These are phyloP conservation scores for Silene latifolia DNA, from an alignment of 148 eudicot species.

Conservation along the genomic window DNA sequence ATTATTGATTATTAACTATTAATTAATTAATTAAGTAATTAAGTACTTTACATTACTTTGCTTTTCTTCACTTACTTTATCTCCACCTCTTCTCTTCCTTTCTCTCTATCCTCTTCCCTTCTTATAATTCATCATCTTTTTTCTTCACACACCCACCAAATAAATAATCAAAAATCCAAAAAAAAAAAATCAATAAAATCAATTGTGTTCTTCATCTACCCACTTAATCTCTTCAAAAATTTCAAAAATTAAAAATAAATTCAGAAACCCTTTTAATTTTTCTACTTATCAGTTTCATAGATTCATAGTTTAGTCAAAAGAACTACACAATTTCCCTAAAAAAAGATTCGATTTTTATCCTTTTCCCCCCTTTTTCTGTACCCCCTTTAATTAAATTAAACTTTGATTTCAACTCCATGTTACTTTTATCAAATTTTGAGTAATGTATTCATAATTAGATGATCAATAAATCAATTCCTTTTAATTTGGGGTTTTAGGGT, in stretches of 20 bases:
- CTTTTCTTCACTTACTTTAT: background rate
- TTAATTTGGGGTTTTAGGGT: constrained; percentile 25
- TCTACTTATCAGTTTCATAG: constrained; percentile 6
- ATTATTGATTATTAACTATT: too few species aligned
- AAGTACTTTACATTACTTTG: background rate
- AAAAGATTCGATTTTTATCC: constrained; percentile 21
- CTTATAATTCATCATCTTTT: background rate
- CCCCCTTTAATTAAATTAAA: background rate
- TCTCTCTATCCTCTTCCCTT: background rate
- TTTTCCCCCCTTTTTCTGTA: background rate
- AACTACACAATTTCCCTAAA: constrained; percentile 1
- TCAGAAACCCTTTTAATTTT: constrained; percentile 4
- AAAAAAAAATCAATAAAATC: background rate
- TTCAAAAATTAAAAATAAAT: too few species aligned
- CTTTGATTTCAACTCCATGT: constrained; percentile 12
- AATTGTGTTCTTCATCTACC: background rate
- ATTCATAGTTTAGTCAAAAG: constrained; percentile 10
- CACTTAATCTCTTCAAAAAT: background rate
- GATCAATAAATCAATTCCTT: background rate
- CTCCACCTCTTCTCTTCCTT: background rate
- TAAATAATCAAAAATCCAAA: too few species aligned
- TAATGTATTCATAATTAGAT: constrained; percentile 17
- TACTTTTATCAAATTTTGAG: constrained; percentile 14
- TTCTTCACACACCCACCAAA: background rate
- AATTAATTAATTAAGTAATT: background rate